Base-by-base conservation (phyloP, 1,139 yeast species). In the Blastobotrys petasosporus region DNA sequence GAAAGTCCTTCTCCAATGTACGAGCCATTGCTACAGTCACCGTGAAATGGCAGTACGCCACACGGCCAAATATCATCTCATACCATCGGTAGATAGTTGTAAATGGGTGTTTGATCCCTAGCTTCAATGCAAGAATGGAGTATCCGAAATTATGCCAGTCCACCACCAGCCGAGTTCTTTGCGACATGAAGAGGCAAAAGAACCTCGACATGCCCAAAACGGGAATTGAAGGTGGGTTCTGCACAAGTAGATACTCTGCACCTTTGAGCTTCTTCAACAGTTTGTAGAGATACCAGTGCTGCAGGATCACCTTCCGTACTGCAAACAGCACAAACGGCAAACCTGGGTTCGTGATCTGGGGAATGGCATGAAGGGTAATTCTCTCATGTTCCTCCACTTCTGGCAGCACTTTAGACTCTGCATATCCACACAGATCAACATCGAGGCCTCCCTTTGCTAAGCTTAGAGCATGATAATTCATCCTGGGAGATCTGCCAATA, bases 131-230 rank as follows among this genome's bases (percentile, higher is more conserved):
- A 51, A 94, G 68, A 29, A 94, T 86, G 1, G 95, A 77, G 65
- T 79, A 92, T 44, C 95, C 95, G 56, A 94, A 71, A 63, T 94
- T 94, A 64, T 94, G 99, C 98, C 98, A 94, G 65, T 94, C 99
- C 46, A 94, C 78, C 15, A 92, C 74, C 33, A 92, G 67, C 56
- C 76, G 66, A 1, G 85, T 77, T 4, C 79, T 69, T 8, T 83
- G 78, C 41, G 82, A 76, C 54, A 79, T 68, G 33, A 78, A 46
- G 39, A 71, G 62, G 48, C 77, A 75, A 60, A 76, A 80, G 1
- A 82, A 37, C 3, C 84, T 75, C 1, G 79, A 74, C 6, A 90
- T 69, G 0, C 82, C 75, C 32, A 94, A 68, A 4, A 87, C 70
- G 0, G 99, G 99, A 39, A 94, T 74, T 4, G 88, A 79, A 0